Conservation (phyloP, 352 stramenopile genomes). For the Globisporangium abappressorium region DNA sequence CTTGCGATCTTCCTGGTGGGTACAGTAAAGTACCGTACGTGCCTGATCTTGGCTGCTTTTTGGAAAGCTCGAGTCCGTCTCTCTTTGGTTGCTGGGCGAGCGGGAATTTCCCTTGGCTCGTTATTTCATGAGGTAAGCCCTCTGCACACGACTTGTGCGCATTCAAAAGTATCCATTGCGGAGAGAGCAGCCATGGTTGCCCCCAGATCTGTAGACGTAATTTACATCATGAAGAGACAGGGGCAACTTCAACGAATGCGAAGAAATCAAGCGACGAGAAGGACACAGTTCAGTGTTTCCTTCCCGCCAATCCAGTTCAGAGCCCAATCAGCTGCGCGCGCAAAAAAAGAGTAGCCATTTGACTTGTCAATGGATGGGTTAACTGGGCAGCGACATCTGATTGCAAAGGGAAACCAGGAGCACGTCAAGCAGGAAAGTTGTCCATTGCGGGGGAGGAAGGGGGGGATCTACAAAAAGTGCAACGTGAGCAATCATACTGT, state of each 20-base stretch:
- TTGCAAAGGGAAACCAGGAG: slow-evolving; percentile 7
- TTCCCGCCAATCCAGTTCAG: background rate
- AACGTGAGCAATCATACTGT: slow-evolving; percentile 1
- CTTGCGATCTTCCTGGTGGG: background rate
- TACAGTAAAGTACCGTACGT: background rate
- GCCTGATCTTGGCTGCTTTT: background rate
- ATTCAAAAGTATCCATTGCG: slow-evolving; percentile 12
- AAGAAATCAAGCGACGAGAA: slow-evolving; percentile 1
- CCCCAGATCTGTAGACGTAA: slow-evolving; percentile 4
- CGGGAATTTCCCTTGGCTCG: background rate
- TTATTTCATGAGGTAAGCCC: slow-evolving; percentile 4
- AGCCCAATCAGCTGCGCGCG: slow-evolving; percentile 8
- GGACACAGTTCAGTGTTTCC: slow-evolving; percentile 6
- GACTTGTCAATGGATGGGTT: background rate
- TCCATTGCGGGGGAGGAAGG: slow-evolving; percentile 7
- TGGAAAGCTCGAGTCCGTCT: background rate
- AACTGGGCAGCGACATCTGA: background rate
- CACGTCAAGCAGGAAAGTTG: slow-evolving; percentile 10
- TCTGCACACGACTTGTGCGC: background rate
- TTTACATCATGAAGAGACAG: slow-evolving; percentile 11
- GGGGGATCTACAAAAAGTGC: slow-evolving; percentile 8
- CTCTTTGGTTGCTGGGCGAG: background rate
- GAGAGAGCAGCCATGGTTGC: slow-evolving; percentile 3
- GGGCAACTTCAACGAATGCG: slow-evolving; percentile 5
- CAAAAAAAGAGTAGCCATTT: slow-evolving; percentile 1